Evolutionary conservation across 148 eudicot species (phyloP).

Genomic region (Vaccinium vitisidaea): DNA sequence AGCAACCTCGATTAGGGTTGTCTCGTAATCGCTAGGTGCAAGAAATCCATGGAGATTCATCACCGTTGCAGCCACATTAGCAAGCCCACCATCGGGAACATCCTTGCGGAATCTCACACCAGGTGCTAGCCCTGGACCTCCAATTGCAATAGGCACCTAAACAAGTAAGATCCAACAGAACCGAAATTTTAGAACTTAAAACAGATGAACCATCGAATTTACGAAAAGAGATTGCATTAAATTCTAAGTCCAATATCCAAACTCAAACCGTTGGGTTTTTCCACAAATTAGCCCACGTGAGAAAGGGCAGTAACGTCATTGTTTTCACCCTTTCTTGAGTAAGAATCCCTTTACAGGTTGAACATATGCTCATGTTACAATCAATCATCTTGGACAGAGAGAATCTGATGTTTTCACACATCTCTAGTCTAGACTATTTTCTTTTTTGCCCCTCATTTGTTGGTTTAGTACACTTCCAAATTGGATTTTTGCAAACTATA

Average conservation of each 20-base stretch:
- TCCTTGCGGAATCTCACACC: conserved; percentile 85
- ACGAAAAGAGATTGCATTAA: not conserved
- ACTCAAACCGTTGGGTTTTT: not conserved
- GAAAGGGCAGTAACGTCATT: not conserved
- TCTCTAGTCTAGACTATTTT: not conserved
- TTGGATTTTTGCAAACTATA: not conserved
- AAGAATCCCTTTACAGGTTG: not conserved
- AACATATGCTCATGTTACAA: not conserved
- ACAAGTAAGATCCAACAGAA: not conserved
- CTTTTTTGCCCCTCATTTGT: not conserved
- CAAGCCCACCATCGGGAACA: conserved; percentile 71
- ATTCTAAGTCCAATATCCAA: not conserved
- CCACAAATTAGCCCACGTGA: not conserved
- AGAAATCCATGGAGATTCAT: conserved; percentile 84
- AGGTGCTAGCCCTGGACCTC: conserved; percentile 84
- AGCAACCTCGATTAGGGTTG: conserved; percentile 77
- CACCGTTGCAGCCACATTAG: conserved; percentile 92
- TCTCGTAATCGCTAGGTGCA: conserved; percentile 85
- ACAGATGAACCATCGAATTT: not conserved
- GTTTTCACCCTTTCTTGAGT: not conserved
- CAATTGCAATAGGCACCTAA: conserved; percentile 90
- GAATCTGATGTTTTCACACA: not conserved
- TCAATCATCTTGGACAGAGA: not conserved
- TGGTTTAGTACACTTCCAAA: not conserved
- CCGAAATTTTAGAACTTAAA: conserved; percentile 6